phyloP scores from a whole-genome alignment of 2,329 filamentous ascomycete genomes.

The Diaporthe sp. region DNA sequence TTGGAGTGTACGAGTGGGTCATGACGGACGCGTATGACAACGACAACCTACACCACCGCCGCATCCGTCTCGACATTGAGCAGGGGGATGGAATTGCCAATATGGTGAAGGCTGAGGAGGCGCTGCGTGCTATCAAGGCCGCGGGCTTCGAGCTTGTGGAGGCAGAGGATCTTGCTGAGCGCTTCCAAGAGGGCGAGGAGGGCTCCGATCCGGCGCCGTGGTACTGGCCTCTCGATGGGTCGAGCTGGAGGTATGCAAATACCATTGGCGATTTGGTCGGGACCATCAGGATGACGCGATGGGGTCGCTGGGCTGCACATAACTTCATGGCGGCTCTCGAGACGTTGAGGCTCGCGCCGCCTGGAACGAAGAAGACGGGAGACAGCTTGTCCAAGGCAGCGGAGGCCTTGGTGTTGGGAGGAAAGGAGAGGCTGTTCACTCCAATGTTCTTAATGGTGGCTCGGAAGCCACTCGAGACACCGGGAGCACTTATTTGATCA shows the following conservation, averaged over 20 bases:
- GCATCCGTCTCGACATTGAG: constrained; percentile 81
- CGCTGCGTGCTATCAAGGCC: constrained; percentile 74
- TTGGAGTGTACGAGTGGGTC: constrained; percentile 85
- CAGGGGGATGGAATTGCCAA: constrained; percentile 83
- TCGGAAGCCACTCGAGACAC: constrained; percentile 30
- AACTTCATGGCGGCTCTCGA: constrained; percentile 76
- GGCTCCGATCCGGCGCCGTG: constrained; percentile 72
- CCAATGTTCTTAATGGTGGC: constrained; percentile 41
- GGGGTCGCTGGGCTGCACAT: constrained; percentile 75
- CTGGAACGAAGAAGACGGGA: constrained; percentile 81
- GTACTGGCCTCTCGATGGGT: constrained; percentile 64
- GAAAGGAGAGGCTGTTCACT: constrained; percentile 39
- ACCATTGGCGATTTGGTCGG: constrained; percentile 38
- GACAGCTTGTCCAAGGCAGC: constrained; percentile 76
- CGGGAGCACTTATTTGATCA: constrained; percentile 2
- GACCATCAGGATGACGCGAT: constrained; percentile 74
- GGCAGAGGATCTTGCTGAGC: constrained; percentile 78
- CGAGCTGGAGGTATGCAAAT: constrained; percentile 37
- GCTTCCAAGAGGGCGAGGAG: constrained; percentile 51
- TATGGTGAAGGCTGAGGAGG: constrained; percentile 80
- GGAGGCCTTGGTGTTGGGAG: constrained; percentile 38
- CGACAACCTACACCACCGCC: constrained; percentile 74
- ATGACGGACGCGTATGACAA: constrained; percentile 85
- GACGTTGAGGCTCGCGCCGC: constrained; percentile 73
- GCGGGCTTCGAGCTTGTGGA: constrained; percentile 78